Conservation (phyloP, 805 yeast genomes). For the Wickerhamiella hasegawae region DNA sequence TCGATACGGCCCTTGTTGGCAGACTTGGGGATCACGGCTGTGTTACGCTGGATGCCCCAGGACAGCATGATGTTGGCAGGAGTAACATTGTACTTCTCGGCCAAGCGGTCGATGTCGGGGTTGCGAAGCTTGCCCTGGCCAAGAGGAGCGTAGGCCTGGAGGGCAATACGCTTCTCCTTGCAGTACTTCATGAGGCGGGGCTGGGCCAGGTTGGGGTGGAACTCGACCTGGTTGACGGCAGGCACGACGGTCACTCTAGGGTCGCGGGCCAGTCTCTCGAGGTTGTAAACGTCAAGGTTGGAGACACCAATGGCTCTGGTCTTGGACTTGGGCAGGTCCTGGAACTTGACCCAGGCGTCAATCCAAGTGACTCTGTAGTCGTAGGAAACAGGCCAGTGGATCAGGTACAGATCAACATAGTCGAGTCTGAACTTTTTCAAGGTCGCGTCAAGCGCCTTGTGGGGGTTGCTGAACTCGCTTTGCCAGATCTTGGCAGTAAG, state of each 20-base stretch:
- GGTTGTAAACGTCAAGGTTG: constrained; percentile 40
- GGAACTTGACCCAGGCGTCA: constrained; percentile 42
- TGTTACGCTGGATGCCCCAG: constrained; percentile 47
- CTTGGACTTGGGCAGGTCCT: constrained; percentile 34
- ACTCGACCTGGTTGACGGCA: constrained; percentile 59
- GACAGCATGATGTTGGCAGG: constrained; percentile 44
- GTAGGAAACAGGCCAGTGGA: constrained; percentile 37
- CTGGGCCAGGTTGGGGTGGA: constrained; percentile 60
- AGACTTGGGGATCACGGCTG: constrained; percentile 54
- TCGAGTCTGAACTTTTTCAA: constrained; percentile 37
- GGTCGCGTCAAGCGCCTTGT: constrained; percentile 33
- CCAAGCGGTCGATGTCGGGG: constrained; percentile 36
- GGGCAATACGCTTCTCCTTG: constrained; percentile 32
- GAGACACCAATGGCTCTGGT: constrained; percentile 58
- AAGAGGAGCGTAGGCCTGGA: constrained; percentile 67
- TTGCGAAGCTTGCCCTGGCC: constrained; percentile 36
- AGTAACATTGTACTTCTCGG: constrained; percentile 36
- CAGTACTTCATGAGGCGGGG: constrained; percentile 38
- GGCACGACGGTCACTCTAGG: constrained; percentile 38
- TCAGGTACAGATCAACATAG: constrained; percentile 48
- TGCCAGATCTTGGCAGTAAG: constrained; percentile 52
- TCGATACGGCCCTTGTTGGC: constrained; percentile 46
- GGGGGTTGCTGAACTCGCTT: constrained; percentile 24
- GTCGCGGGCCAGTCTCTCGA: constrained; percentile 30
- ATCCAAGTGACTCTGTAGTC: constrained; percentile 28